phyloP scores from a whole-genome alignment of 768 basidiomycete genomes.

The Mycena galericulata region DNA sequence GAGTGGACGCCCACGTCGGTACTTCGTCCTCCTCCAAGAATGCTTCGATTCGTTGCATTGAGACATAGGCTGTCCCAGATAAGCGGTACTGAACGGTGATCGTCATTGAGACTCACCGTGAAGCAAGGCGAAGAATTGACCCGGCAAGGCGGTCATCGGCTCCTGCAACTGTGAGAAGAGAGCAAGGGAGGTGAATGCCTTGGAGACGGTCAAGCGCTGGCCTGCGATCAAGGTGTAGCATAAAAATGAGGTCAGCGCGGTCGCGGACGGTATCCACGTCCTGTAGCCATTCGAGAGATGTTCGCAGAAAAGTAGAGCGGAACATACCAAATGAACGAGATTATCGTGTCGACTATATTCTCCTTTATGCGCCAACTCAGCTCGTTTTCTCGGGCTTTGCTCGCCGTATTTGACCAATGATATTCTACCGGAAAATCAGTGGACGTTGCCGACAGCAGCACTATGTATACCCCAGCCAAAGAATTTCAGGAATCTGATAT shows the following conservation, averaged over 20 bases:
- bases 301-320: constrained; percentile 9
- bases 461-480: constrained; percentile 76
- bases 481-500: constrained; percentile 78
- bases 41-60: constrained; percentile 83
- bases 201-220: constrained; percentile 77
- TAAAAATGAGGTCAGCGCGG: constrained; percentile 70
- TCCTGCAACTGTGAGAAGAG: constrained; percentile 79
- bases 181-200: constrained; percentile 85
- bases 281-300: constrained; percentile 45
- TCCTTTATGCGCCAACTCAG: constrained; percentile 75
- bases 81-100: constrained; percentile 22
- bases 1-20: constrained; percentile 79
- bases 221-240: constrained; percentile 77
- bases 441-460: not conserved
- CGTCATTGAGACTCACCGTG: constrained; percentile 56
- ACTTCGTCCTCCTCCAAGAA: constrained; percentile 83
- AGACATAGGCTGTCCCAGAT: constrained; percentile 68
- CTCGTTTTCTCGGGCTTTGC: constrained; percentile 69
- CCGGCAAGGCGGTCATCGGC: constrained; percentile 74
- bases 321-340: constrained; percentile 76
- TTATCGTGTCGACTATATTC: constrained; percentile 68
- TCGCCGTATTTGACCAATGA: constrained; percentile 68
- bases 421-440: constrained; percentile 54
- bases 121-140: constrained; percentile 72
- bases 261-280: constrained; percentile 81